These are phyloP conservation scores for Tetraselmis chui DNA, from an alignment of 139 green algal species.

Conservation along the genomic window DNA sequence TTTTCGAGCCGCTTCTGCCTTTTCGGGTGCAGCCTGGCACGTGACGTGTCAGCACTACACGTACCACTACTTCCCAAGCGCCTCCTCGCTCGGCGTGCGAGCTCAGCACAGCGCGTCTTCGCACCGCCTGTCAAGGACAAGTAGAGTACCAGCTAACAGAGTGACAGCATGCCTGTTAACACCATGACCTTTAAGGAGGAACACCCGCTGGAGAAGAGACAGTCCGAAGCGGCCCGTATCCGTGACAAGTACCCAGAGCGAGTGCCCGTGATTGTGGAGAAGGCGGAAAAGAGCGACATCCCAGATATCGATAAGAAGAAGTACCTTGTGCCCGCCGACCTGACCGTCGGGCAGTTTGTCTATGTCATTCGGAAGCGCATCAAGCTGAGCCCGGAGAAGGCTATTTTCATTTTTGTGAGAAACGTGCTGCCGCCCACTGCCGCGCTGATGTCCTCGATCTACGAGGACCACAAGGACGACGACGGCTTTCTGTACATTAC, in stretches of 20 bases:
- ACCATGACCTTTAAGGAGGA: conserved; percentile 76
- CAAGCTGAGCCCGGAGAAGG: conserved; percentile 91
- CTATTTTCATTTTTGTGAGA: conserved; percentile 99
- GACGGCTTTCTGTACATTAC: conserved; percentile 99
- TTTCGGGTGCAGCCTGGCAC: too few species aligned
- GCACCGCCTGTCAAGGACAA: too few species aligned
- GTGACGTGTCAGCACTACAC: too few species aligned
- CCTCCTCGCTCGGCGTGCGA: too few species aligned
- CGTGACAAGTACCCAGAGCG: conserved; percentile 95
- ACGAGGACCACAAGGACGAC: conserved; percentile 96
- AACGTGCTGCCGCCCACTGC: conserved; percentile 93
- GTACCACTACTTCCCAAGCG: too few species aligned
- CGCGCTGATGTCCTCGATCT: conserved; percentile 93
- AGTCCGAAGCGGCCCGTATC: conserved; percentile 87
- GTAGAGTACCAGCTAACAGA: too few species aligned
- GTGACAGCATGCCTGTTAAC: too few species aligned
- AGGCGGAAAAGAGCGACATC: conserved; percentile 89
- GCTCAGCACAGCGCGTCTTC: too few species aligned
- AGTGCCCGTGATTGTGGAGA: conserved; percentile 97
- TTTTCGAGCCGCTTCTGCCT: too few species aligned
- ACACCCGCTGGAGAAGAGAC: conserved; percentile 87
- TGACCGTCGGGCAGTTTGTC: conserved; percentile 98
- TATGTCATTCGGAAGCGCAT: conserved; percentile 99
- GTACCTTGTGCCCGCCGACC: conserved; percentile 95
- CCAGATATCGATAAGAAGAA: conserved; percentile 99